Evolutionary conservation across 2,329 filamentous ascomycete species (phyloP), one percentile per base, ranked within the genome.

Genomic region (Paraphoma chrysanthemicola): DNA sequence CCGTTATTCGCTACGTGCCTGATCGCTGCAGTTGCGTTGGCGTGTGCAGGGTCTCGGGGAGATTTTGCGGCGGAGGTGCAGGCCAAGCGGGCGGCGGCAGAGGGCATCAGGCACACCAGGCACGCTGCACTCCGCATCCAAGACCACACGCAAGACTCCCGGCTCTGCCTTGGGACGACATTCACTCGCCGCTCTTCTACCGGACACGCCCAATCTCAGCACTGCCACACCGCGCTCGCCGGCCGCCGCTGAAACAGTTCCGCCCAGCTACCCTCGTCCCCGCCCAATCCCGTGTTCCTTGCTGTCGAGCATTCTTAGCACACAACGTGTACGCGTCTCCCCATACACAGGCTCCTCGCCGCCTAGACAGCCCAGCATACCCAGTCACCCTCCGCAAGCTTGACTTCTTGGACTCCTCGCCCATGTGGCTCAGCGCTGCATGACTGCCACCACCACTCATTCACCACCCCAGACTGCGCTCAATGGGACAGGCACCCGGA

Each of bases 301-400:
- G 59, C 56, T 57, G 58, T 62, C 61, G 39, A 68, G 60, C 70
- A 69, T 71, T 72, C 66, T 69, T 67, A 70, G 62, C 59, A 66
- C 46, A 45, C 42, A 45, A 59, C 53, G 63, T 57, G 49, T 59
- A 67, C 65, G 67, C 66, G 65, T 68, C 65, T 53, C 44, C 44
- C 41, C 44, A 42, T 45, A 43, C 39, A 44, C 29, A 51, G 44
- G 29, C 48, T n/a, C 7, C 7, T 36, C 39, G 48, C 48, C n/a
- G 39, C 48, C 39, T 28, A 28, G 17, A 36, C 44, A 28, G 14
- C 23, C 30, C 48, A 38, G 31, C 18, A 12, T 28, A 38, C 30
- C 23, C 48, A 23, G 12, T 30, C 18, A 9, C 12, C 33, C 47
- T 12, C n/a, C 39, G 31, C 16, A 41, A 42, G 36, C 47, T 49